Evolutionary conservation across 495 filamentous ascomycete species (phyloP).

Genomic region (Hypoxylon cercidicola): DNA sequence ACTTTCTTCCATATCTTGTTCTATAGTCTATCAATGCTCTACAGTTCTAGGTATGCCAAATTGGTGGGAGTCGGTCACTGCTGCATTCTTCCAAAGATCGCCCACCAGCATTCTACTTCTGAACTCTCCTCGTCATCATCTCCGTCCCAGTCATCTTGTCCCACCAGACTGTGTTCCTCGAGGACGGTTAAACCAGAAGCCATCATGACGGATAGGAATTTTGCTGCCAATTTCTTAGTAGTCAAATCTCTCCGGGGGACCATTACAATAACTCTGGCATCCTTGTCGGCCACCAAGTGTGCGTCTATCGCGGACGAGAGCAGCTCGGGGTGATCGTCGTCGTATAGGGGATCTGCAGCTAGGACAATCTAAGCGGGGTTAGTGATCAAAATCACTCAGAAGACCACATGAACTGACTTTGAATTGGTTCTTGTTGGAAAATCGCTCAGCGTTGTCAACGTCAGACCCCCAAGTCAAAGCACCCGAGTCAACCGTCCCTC

Average conservation of each 20-base stretch:
- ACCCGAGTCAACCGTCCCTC: slow-evolving; percentile 51
- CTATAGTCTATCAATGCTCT: slow-evolving; percentile 1
- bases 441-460: slow-evolving; percentile 47
- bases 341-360: slow-evolving; percentile 58
- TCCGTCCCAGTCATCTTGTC: slow-evolving; percentile 61
- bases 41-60: not conserved
- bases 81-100: slow-evolving; percentile 49
- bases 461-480: slow-evolving; percentile 56
- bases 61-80: not conserved
- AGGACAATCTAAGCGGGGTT: slow-evolving; percentile 51
- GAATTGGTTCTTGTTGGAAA: slow-evolving; percentile 48
- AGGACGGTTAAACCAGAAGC: slow-evolving; percentile 42
- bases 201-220: slow-evolving; percentile 44
- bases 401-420: slow-evolving; percentile 44
- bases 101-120: slow-evolving; percentile 59
- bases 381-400: slow-evolving; percentile 8
- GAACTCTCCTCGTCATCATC: slow-evolving; percentile 50
- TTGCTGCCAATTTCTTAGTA: slow-evolving; percentile 48
- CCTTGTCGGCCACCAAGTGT: slow-evolving; percentile 48
- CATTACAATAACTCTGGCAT: slow-evolving; percentile 57
- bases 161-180: slow-evolving; percentile 49
- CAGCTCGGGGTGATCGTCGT: slow-evolving; percentile 58
- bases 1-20: too few species aligned
- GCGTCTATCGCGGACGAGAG: slow-evolving; percentile 53
- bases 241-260: slow-evolving; percentile 55